A percentile compares a stretch with the other conserved stretches of the same genome.
Evolutionary conservation across 805 yeast genomes (phyloP).

Genomic region (Sugiyamaella boreocaroliniensis): DNA sequence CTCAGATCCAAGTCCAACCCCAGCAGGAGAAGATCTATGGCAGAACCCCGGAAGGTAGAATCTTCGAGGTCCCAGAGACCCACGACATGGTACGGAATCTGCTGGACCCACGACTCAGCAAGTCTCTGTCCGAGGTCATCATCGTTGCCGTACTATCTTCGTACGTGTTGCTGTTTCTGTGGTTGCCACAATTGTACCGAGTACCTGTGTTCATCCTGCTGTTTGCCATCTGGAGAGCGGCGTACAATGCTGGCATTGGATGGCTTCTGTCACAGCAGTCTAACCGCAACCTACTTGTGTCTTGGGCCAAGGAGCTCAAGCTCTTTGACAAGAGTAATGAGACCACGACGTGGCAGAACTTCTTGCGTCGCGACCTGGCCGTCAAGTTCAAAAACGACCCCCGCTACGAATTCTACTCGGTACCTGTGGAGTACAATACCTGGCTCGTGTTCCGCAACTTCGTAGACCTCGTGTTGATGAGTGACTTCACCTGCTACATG

Average conservation of each 20-base stretch:
- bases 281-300: constrained; percentile 46
- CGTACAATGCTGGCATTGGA: constrained; percentile 79
- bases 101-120: constrained; percentile 67
- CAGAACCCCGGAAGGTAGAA: constrained; percentile 28
- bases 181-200: constrained; percentile 25
- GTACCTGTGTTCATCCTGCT: constrained; percentile 42
- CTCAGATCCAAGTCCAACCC: no score
- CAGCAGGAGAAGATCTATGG: constrained; percentile 15
- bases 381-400: constrained; percentile 39
- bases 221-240: constrained; percentile 67
- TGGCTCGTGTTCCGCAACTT: constrained; percentile 75
- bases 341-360: constrained; percentile 30
- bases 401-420: constrained; percentile 33
- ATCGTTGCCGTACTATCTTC: constrained; percentile 43
- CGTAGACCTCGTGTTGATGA: constrained; percentile 78
- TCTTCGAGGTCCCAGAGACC: constrained; percentile 48
- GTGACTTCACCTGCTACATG: constrained; percentile 70
- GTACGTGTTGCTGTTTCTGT: constrained; percentile 27
- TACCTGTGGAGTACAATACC: constrained; percentile 71
- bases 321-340: constrained; percentile 38
- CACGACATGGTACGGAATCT: constrained; percentile 79
- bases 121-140: constrained; percentile 57
- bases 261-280: constrained; percentile 60
- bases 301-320: constrained; percentile 41
- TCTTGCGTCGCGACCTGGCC: constrained; percentile 41